Conservation (phyloP, 495 filamentous ascomycete genomes). For the Parathielavia appendiculata region DNA sequence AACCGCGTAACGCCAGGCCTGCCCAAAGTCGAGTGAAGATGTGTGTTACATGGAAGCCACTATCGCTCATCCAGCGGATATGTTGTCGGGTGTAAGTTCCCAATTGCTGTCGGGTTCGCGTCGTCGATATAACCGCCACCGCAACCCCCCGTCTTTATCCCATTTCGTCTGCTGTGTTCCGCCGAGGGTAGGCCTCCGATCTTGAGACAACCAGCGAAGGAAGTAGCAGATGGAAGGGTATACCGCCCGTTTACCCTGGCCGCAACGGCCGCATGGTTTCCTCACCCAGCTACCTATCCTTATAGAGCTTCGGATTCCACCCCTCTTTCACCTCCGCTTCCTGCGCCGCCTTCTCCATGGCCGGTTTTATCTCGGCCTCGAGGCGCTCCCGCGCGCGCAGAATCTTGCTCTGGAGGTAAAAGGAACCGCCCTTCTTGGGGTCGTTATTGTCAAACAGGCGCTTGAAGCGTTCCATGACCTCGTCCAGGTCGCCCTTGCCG, state of each 20-base stretch:
- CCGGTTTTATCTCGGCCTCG: constrained; percentile 67
- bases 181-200: too few relatives aligned
- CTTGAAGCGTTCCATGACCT: constrained; percentile 84
- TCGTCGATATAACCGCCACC: neutral
- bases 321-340: constrained; percentile 72
- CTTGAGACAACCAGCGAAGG: neutral
- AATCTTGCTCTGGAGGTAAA: constrained; percentile 97
- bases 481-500: constrained; percentile 69
- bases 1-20: constrained; percentile 40
- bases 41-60: constrained; percentile 14
- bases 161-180: too few relatives aligned
- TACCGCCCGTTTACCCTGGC: neutral
- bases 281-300: constrained; percentile 59
- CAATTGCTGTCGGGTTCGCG: neutral
- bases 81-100: neutral
- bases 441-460: constrained; percentile 90
- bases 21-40: constrained; percentile 48
- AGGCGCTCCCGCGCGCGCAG: constrained; percentile 84
- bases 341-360: constrained; percentile 46
- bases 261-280: neutral
- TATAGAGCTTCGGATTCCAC: constrained; percentile 92
- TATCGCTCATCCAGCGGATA: neutral
- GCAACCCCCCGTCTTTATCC: too few relatives aligned
- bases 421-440: constrained; percentile 90
- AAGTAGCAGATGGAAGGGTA: neutral